These are phyloP conservation scores for Phoma sp. DNA, from an alignment of 2,329 filamentous ascomycete genomes.

Conservation along the genomic window DNA sequence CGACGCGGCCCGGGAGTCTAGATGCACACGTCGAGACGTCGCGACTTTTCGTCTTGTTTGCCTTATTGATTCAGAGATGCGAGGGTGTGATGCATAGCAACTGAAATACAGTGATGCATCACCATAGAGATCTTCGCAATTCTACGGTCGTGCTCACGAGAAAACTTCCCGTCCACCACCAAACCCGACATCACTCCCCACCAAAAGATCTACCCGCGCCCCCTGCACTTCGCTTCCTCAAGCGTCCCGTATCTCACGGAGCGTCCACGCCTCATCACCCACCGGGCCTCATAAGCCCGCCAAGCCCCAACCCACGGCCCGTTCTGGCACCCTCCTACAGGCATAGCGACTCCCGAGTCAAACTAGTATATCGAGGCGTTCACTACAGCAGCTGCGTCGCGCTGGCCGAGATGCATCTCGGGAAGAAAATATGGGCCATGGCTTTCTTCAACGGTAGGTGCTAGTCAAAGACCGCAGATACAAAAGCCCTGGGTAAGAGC, in stretches of 20 bases:
- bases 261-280: not conserved
- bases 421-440: not conserved
- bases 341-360: not conserved
- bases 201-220: no score
- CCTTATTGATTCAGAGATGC: no score
- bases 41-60: no score
- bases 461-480: not conserved
- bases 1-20: no score
- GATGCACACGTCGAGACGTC: no score
- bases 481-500: not conserved
- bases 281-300: not conserved
- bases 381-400: not conserved
- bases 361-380: not conserved
- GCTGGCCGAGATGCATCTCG: not conserved
- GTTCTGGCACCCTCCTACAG: not conserved
- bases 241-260: not conserved
- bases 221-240: not conserved
- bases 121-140: no score
- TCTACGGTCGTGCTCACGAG: no score
- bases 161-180: no score
- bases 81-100: no score
- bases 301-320: not conserved
- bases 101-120: no score
- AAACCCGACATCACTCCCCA: not conserved
- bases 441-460: no score